Evolutionary conservation across 768 basidiomycete genomes (phyloP).

Genomic region (Plicaturopsis crispa): DNA sequence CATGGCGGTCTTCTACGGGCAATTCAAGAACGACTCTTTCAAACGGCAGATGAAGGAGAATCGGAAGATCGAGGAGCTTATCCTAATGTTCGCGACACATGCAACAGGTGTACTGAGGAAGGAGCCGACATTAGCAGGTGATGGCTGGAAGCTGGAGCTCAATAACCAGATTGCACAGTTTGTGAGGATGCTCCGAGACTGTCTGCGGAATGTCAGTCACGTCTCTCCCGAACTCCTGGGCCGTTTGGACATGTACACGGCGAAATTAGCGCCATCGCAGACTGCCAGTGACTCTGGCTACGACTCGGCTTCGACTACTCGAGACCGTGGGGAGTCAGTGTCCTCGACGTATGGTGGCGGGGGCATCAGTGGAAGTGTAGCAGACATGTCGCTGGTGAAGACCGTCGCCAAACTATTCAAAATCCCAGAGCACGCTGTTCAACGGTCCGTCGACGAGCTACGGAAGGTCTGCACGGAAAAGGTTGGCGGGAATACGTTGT

Average conservation of each 20-base stretch:
- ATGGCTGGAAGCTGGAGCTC: conserved; percentile 89
- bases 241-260: conserved; percentile 77
- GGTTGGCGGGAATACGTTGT: too few relatives aligned
- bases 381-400: conserved; percentile 73
- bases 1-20: conserved; percentile 89
- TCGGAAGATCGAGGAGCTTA: conserved; percentile 95
- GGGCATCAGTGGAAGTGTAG: conserved; percentile 36
- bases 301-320: conserved; percentile 52
- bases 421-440: conserved; percentile 56
- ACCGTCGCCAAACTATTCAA: conserved; percentile 71
- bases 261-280: conserved; percentile 66
- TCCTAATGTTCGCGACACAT: conserved; percentile 91
- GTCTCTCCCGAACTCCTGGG: conserved; percentile 78
- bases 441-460: conserved; percentile 66
- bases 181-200: conserved; percentile 79
- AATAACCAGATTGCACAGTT: conserved; percentile 90
- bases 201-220: conserved; percentile 61
- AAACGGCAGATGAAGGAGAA: conserved; percentile 91
- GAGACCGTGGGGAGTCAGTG: conserved; percentile 46
- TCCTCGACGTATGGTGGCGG: conserved; percentile 23
- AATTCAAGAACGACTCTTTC: conserved; percentile 80
- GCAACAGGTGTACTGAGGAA: conserved; percentile 86
- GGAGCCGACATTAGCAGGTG: conserved; percentile 74
- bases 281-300: conserved; percentile 59
- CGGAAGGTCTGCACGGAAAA: conserved; percentile 68